A percentile compares a stretch with the other conserved stretches of the same genome.
Conservation (phyloP, 1,284 basidiomycete genomes). For the Schizopora paradoxa region DNA sequence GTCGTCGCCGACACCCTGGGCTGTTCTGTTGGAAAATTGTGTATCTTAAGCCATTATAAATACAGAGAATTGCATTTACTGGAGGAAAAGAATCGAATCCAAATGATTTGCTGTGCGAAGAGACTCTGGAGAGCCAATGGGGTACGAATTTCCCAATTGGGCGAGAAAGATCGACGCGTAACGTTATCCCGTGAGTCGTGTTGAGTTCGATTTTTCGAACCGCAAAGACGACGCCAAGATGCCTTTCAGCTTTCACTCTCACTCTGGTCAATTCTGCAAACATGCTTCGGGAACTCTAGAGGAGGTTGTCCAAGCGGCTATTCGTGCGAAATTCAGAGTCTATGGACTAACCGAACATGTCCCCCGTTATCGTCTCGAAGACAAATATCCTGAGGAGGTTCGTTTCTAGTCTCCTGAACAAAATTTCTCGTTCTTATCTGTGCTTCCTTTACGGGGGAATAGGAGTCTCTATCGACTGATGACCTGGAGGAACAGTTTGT, state of each 20-base stretch:
- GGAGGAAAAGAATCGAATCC: too few species aligned
- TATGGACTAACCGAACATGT: constrained; percentile 95
- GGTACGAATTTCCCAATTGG: too few species aligned
- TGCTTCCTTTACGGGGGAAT: constrained; percentile 35
- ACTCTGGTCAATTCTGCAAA: constrained; percentile 95
- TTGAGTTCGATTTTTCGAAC: too few species aligned
- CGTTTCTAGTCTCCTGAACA: constrained; percentile 20
- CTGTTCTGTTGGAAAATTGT: too few species aligned
- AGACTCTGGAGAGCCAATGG: too few species aligned
- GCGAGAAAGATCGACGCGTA: too few species aligned
- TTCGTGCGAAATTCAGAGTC: constrained; percentile 70
- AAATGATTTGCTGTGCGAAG: too few species aligned
- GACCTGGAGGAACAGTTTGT: constrained; percentile 57
- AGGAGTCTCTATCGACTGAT: constrained; percentile 40
- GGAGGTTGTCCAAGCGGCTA: constrained; percentile 76
- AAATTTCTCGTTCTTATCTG: constrained; percentile 4
- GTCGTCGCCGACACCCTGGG: too few species aligned
- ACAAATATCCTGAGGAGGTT: constrained; percentile 97
- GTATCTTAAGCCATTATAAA: too few species aligned
- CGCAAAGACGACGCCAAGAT: constrained; percentile 41
- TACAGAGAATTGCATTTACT: too few species aligned
- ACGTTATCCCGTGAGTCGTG: too few species aligned
- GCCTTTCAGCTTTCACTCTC: constrained; percentile 91
- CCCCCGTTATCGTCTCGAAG: constrained; percentile 74
- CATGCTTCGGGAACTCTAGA: constrained; percentile 80